Percentiles rank a stretch among this genome's conserved stretches.
Conservation (phyloP, 768 basidiomycete species). For the Psilocybe subaeruginosa region DNA sequence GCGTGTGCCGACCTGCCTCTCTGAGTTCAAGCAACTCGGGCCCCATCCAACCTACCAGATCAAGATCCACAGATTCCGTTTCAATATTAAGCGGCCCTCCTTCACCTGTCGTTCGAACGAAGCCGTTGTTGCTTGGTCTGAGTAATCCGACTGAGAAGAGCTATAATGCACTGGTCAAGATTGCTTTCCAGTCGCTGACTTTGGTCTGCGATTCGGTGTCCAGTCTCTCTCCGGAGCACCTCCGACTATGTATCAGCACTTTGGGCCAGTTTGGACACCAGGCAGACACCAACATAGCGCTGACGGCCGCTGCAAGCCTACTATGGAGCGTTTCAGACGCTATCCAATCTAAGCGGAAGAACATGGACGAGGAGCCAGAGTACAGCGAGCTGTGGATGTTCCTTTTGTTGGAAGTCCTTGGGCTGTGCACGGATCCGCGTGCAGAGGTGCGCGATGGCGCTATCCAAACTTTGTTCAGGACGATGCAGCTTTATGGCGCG, state of each 20-base stretch:
- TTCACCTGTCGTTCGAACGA: conserved; percentile 27
- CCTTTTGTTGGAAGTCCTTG: conserved; percentile 81
- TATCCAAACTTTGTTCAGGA: conserved; percentile 93
- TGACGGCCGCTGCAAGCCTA: conserved; percentile 91
- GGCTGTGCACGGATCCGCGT: conserved; percentile 78
- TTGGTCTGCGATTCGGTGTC: conserved; percentile 93
- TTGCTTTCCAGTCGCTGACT: conserved; percentile 92
- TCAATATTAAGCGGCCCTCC: conserved; percentile 40
- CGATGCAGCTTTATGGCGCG: conserved; percentile 91
- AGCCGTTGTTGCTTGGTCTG: conserved; percentile 49
- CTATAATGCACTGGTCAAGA: conserved; percentile 79
- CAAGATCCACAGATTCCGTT: conserved; percentile 44
- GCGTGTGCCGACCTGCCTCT: conserved; percentile 71
- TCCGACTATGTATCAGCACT: conserved; percentile 88
- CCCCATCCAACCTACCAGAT: conserved; percentile 25
- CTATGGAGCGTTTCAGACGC: conserved; percentile 97
- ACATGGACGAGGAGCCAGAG: conserved; percentile 61
- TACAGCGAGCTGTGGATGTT: conserved; percentile 95
- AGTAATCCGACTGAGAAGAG: conserved; percentile 68
- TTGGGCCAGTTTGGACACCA: conserved; percentile 92
- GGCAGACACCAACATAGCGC: conserved; percentile 92
- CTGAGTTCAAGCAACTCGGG: conserved; percentile 33
- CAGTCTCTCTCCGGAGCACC: conserved; percentile 75
- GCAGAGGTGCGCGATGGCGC: conserved; percentile 92
- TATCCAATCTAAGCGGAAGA: conserved; percentile 82